These are phyloP conservation scores for Carex scoparia DNA, from an alignment of 176 grass and related monocot genomes.

Conservation along the genomic window DNA sequence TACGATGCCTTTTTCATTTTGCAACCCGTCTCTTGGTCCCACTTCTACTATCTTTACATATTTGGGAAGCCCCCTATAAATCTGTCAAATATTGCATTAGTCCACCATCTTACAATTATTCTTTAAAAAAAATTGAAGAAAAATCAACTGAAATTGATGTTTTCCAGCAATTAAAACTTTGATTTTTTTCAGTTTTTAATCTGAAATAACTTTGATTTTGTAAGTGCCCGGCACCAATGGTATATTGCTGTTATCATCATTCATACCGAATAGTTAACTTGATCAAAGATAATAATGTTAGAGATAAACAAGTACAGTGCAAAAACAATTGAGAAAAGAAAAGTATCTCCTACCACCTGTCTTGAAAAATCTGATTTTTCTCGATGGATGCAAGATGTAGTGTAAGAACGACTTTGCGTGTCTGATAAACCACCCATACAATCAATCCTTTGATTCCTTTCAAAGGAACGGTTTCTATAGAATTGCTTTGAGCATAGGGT, in stretches of 20 bases:
- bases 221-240: not conserved
- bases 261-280: slow-evolving; percentile 1
- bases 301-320: not conserved
- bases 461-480: not conserved
- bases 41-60: slow-evolving; percentile 90
- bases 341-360: slow-evolving; percentile 28
- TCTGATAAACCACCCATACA: not conserved
- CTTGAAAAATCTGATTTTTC: slow-evolving; percentile 17
- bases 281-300: not conserved
- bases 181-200: not conserved
- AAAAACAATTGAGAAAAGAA: not conserved
- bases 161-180: not conserved
- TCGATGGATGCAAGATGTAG: slow-evolving; percentile 33
- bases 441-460: not conserved
- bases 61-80: slow-evolving; percentile 39
- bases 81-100: slow-evolving; percentile 31
- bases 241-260: not conserved
- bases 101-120: not conserved
- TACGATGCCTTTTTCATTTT: slow-evolving; percentile 73
- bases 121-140: not conserved
- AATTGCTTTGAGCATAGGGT: not conserved
- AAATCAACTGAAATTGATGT: not conserved
- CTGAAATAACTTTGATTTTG: not conserved
- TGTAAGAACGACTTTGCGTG: slow-evolving; percentile 30
- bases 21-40: slow-evolving; percentile 86